Percentiles rank a stretch among this genome's conserved stretches.
Evolutionary conservation across 768 basidiomycete species (phyloP).

Genomic region (Brasilioporus rufonigricans): DNA sequence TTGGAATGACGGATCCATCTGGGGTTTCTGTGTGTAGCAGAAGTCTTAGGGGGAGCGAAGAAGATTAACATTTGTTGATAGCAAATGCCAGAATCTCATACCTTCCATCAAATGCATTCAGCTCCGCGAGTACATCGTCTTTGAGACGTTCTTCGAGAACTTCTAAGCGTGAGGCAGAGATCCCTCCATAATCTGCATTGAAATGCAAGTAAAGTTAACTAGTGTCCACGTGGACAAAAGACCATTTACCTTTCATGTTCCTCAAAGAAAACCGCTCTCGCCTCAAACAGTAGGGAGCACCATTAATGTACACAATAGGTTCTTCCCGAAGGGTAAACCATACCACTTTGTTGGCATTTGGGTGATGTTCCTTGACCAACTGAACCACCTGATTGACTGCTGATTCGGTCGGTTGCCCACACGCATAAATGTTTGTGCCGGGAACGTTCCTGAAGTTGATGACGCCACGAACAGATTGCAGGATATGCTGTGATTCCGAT

Average conservation of each 20-base stretch:
- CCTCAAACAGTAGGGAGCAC: slow-evolving; percentile 85
- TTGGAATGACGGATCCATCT: slow-evolving; percentile 85
- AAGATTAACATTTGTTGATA: not conserved
- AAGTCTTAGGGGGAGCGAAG: slow-evolving; percentile 47
- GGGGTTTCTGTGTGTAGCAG: slow-evolving; percentile 86
- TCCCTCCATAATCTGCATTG: slow-evolving; percentile 86
- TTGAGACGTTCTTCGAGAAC: slow-evolving; percentile 86
- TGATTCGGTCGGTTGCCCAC: slow-evolving; percentile 87
- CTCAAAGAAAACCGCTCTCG: slow-evolving; percentile 82
- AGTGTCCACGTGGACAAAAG: not conserved
- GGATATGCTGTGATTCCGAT: slow-evolving; percentile 63
- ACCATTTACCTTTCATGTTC: slow-evolving; percentile 81
- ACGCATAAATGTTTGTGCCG: slow-evolving; percentile 79
- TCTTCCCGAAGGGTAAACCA: slow-evolving; percentile 97
- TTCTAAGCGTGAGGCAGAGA: slow-evolving; percentile 86
- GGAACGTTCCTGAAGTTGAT: slow-evolving; percentile 91
- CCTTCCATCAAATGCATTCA: slow-evolving; percentile 83
- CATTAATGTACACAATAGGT: slow-evolving; percentile 90
- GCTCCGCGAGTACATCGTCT: slow-evolving; percentile 83
- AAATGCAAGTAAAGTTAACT: not conserved
- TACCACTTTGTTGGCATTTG: slow-evolving; percentile 59
- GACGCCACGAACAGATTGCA: slow-evolving; percentile 80
- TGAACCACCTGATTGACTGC: slow-evolving; percentile 80
- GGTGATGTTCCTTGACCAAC: slow-evolving; percentile 59
- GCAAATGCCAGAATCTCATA: slow-evolving; percentile 27